A percentile compares a stretch with the other conserved stretches of the same genome.
phyloP scores from a whole-genome alignment of 192 early-diverging fungal genomes.

The Coemansia sp. region DNA sequence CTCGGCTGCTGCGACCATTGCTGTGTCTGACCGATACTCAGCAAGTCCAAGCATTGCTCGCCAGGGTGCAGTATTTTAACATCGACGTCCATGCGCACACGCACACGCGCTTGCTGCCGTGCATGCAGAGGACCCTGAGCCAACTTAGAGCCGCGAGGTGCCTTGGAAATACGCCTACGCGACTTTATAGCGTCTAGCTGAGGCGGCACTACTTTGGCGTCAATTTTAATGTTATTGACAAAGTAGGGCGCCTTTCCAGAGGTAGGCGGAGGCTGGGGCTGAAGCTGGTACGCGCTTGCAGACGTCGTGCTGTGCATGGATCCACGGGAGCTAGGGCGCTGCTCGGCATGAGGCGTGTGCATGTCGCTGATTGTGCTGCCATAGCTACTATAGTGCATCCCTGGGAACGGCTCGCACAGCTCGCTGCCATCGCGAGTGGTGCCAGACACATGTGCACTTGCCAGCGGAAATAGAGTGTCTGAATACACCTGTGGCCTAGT shows the following conservation, averaged over 20 bases:
- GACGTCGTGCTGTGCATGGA: conserved; percentile 19
- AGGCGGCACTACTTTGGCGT: conserved; percentile 23
- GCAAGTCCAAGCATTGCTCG: conserved; percentile 25
- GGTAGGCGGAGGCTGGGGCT: neutral
- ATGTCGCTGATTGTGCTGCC: conserved; percentile 7
- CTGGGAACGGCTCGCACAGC: conserved; percentile 3
- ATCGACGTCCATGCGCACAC: conserved; percentile 24
- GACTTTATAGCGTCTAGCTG: conserved; percentile 11
- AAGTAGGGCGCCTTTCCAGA: conserved; percentile 22
- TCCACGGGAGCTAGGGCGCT: conserved; percentile 17
- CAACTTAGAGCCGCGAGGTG: neutral
- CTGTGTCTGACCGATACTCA: conserved; percentile 11
- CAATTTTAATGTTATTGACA: conserved; percentile 21
- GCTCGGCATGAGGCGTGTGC: conserved; percentile 8
- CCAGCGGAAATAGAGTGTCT: neutral
- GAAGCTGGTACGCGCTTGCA: neutral
- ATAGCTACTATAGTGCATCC: conserved; percentile 7
- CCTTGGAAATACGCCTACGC: neutral
- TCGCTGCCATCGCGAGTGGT: neutral
- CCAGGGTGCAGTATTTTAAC: conserved; percentile 20
- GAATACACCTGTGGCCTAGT: neutral
- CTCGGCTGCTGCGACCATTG: neutral
- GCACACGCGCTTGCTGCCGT: conserved; percentile 17
- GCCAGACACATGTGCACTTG: neutral
- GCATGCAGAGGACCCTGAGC: neutral